Evolutionary conservation across 2,329 filamentous ascomycete species (phyloP).

Genomic region (Beauveria asiatica): DNA sequence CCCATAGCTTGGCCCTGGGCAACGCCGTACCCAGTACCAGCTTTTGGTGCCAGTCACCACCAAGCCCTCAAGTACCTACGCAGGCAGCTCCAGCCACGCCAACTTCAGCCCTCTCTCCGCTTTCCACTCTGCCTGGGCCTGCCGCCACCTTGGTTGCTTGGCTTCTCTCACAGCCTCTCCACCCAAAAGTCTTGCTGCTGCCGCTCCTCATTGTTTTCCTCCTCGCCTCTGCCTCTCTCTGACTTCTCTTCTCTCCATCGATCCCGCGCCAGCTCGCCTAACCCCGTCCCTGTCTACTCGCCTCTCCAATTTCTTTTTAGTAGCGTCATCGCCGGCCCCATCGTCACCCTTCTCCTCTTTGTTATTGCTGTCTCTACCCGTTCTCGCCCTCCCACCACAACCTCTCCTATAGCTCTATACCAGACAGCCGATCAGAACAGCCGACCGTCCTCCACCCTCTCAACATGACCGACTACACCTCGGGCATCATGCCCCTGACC

Average conservation of each 20-base stretch:
- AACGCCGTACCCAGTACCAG: constrained; percentile 1
- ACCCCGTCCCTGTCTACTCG: constrained; percentile 4
- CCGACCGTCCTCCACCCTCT: not conserved
- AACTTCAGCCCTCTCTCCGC: not conserved
- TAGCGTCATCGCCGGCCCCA: constrained; percentile 10
- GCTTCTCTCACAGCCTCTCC: not conserved
- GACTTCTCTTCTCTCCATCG: not conserved
- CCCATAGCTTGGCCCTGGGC: constrained; percentile 1
- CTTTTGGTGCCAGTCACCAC: not conserved
- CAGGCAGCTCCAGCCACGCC: not conserved
- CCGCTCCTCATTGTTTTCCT: not conserved
- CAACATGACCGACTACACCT: constrained; percentile 30
- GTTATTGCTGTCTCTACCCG: not conserved
- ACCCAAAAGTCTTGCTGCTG: not conserved
- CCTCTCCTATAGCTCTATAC: not conserved
- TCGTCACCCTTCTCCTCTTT: not conserved
- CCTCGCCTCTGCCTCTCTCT: not conserved
- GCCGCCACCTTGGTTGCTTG: not conserved
- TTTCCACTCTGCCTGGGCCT: not conserved
- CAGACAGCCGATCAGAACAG: not conserved
- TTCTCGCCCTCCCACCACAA: not conserved
- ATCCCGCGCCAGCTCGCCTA: constrained; percentile 7
- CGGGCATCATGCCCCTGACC: constrained; percentile 42
- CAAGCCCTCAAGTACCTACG: not conserved
- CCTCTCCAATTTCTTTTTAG: constrained; percentile 10